Percentiles rank a stretch among this genome's conserved stretches.
Evolutionary conservation across 768 basidiomycete genomes (phyloP).

Genomic region (Termitomyces titanicus): DNA sequence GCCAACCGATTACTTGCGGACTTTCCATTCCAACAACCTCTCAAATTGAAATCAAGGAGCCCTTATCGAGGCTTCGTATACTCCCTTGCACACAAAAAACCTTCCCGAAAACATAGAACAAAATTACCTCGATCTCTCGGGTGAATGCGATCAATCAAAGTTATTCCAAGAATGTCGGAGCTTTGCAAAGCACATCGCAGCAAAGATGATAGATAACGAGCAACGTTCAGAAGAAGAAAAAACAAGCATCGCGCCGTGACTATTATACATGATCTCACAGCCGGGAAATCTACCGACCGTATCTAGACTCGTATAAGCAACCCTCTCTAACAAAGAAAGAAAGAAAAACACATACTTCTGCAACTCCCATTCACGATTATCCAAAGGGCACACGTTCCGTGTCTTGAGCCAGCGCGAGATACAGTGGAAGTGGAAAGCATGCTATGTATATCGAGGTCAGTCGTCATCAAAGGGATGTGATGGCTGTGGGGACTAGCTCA

Average conservation of each 20-base stretch:
- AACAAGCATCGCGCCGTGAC: not conserved
- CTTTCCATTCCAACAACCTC: too few species aligned
- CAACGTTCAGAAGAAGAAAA: not conserved
- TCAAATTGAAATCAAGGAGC: too few species aligned
- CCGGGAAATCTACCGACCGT: conserved; percentile 10
- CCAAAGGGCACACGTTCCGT: conserved; percentile 89
- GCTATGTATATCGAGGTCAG: too few species aligned
- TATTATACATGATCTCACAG: not conserved
- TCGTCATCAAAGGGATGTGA: not conserved
- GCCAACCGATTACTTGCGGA: too few species aligned
- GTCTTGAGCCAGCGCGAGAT: conserved; percentile 99
- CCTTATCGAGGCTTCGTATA: too few species aligned
- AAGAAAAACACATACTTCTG: conserved; percentile 78
- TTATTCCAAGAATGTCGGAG: too few species aligned
- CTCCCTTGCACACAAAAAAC: too few species aligned
- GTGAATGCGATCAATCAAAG: too few species aligned
- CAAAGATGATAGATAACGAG: not conserved
- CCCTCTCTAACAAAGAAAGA: not conserved
- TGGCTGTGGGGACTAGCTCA: conserved; percentile 30
- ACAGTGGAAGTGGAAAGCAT: conserved; percentile 99
- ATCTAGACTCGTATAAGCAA: conserved; percentile 1
- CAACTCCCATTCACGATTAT: conserved; percentile 96
- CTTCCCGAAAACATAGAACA: too few species aligned
- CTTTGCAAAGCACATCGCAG: too few species aligned
- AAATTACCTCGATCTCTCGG: too few species aligned